Percentiles rank a stretch among this genome's conserved stretches.
Evolutionary conservation across 768 basidiomycete species (phyloP).

Genomic region (Galerina sulciceps): DNA sequence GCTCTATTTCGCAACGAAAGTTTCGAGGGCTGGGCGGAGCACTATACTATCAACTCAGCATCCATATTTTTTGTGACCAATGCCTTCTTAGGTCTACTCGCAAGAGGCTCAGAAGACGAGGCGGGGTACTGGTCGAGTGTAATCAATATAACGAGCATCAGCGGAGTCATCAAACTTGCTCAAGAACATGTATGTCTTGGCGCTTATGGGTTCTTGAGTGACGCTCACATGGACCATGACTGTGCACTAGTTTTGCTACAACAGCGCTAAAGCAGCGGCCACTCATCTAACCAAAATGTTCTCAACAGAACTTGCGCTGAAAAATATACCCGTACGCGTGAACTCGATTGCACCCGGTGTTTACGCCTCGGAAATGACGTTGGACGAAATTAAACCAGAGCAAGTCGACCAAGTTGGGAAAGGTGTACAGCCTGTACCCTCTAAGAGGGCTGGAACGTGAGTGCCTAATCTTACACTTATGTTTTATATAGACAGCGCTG

Average conservation of each 20-base stretch:
- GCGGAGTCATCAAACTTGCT: conserved; percentile 69
- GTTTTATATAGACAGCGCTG: neutral
- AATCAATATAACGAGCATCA: conserved; percentile 80
- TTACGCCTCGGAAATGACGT: conserved; percentile 79
- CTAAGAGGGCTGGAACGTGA: conserved; percentile 67
- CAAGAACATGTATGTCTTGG: conserved; percentile 71
- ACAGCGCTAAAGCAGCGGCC: conserved; percentile 79
- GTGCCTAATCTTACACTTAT: conserved; percentile 30
- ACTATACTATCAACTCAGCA: conserved; percentile 72
- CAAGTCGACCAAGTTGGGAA: conserved; percentile 60
- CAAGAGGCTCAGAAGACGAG: conserved; percentile 67
- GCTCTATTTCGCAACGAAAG: conserved; percentile 73
- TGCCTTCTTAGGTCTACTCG: conserved; percentile 77
- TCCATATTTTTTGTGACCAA: conserved; percentile 80
- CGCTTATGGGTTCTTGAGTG: neutral
- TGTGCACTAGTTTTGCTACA: conserved; percentile 70
- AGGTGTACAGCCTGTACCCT: conserved; percentile 64
- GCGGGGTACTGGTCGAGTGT: conserved; percentile 65
- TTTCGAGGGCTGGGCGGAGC: conserved; percentile 61
- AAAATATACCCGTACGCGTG: conserved; percentile 69
- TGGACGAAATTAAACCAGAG: conserved; percentile 47
- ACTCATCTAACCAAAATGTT: conserved; percentile 80
- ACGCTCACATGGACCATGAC: neutral
- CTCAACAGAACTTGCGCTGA: conserved; percentile 74
- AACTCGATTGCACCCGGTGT: conserved; percentile 79